Base-by-base conservation (phyloP, 2,329 filamentous ascomycete genomes). In the Alternaria metachromatica region DNA sequence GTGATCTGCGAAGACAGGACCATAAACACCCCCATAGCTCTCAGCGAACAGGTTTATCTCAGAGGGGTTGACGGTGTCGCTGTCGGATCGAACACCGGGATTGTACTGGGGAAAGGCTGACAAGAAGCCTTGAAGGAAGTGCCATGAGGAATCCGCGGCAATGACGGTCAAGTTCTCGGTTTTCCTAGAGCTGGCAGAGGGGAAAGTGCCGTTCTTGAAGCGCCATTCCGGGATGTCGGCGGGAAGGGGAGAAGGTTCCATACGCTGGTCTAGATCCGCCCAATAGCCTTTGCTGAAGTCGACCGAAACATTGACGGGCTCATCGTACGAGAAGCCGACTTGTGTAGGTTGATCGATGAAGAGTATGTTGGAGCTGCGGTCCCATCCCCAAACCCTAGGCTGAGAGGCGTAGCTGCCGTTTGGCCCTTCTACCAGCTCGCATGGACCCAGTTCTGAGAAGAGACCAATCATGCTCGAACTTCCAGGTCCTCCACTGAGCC, bases 11-110 rank as follows among this genome's bases (percentile, higher is more conserved):
- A 92, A 90, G 2, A 86, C 82, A 3, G 89, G 89, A 0, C 88
- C 91, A 70, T 92, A 93, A 60, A 88, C 87, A 12, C 91, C 91
- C 33, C 89, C 87, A 75, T 92, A 90, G 77, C 88, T 90, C 76
- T 93, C 89, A 1, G 89, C 85, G 65, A 91, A 92, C 5, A 92
- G 80, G 69, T 89, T 89, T 57, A 92, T 84, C 6, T 87, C 87
- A 18, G 88, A 79, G 2, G 83, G 79, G 65, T 83, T 81, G 33
- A 72, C 61, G 11, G 63, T 61, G 6, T 75, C 76, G 46, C 70
- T 73, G 53, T 82, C 80, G 2, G 78, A 73, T 15, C 76, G 77
- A 1, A 78, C 76, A 5, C 84, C 82, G 5, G 86, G 86, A 37
- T 85, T 85, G 69, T 89, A 87, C 65, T 87, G 82, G 0, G 88